Percentiles rank a stretch among this genome's conserved stretches.
These are phyloP conservation scores for Phytophthora megakarya DNA, from an alignment of 352 stramenopile species.

Conservation along the genomic window DNA sequence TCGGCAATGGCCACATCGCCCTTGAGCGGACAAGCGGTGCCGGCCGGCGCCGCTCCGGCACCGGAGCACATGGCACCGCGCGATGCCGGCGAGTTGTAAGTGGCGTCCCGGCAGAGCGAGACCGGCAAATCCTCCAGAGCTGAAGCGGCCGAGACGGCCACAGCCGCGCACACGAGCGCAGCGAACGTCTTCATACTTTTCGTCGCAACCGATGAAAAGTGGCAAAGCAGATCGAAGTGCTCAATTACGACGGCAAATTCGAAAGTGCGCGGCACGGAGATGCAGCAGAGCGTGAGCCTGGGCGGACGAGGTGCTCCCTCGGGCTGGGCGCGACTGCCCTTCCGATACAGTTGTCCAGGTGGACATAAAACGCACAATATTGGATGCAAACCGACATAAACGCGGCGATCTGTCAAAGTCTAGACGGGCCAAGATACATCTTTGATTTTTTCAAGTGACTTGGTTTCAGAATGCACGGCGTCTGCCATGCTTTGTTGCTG, in stretches of 20 bases:
- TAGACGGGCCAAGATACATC: conserved; percentile 14
- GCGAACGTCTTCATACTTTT: conserved; percentile 48
- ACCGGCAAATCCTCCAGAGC: conserved; percentile 41
- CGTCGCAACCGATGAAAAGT: conserved; percentile 28
- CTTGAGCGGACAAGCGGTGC: conserved; percentile 38
- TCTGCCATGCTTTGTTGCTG: not conserved
- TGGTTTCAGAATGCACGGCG: not conserved
- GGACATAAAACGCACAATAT: conserved; percentile 9
- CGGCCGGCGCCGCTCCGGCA: conserved; percentile 25
- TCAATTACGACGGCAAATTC: conserved; percentile 45
- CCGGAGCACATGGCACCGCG: conserved; percentile 39
- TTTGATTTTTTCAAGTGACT: conserved; percentile 8
- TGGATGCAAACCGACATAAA: conserved; percentile 21
- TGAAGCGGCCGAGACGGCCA: conserved; percentile 32
- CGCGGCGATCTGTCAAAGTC: conserved; percentile 1
- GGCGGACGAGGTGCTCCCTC: conserved; percentile 12
- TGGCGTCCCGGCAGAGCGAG: conserved; percentile 49
- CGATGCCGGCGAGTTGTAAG: conserved; percentile 39
- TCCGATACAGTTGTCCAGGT: conserved; percentile 18
- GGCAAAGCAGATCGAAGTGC: conserved; percentile 1
- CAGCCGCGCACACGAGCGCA: conserved; percentile 34
- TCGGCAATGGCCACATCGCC: conserved; percentile 39
- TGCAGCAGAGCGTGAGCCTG: conserved; percentile 7
- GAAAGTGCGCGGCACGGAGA: conserved; percentile 28
- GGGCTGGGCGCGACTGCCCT: conserved; percentile 22